Base-by-base conservation (phyloP, 139 green algal genomes). In the Pseudopediastrum boryanum region DNA sequence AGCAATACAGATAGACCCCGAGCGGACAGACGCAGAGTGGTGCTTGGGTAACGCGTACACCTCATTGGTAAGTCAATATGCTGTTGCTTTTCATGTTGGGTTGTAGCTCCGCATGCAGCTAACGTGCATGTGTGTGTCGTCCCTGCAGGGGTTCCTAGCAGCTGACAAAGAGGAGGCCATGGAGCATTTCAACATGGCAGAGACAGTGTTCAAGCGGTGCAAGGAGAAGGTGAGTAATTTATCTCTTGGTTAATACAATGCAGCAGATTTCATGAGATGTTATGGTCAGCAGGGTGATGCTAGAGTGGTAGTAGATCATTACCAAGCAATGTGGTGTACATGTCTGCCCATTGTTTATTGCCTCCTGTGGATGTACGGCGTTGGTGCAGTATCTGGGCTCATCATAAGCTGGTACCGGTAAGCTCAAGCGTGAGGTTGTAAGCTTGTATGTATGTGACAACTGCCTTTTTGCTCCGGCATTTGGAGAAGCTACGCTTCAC, bases 11-110 rank as follows among this genome's bases (percentile, higher is more conserved):
- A 84, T 98, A 2, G 92, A 98, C 29, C 65, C 85, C 2, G 82
- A 81, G 9, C 87, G 87, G 19, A 85, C 95, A 64, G 94, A 99
- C 72, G 91, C 96, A 10, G 85, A 97, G 44, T 99, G 96, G 96
- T 99, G 96, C 85, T 83, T 99, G 35, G 96, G 96, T 25, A 98
- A 99, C 77, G 96, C 96, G 5, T 96, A 95, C 88, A 99, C 96
- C 7, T 89, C 85, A 3, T 75, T 90, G 83, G 87, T 89, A 48
- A 23, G 83, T 71, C 23, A 23, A 27, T 16, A 2, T 74, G 35
- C 36, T 61, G 65, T 56, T 74, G 38, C 61, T 46, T n/a, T n/a
- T n/a, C 29, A 70, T 70, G 21, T 74, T n/a, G n/a, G n/a, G 1
- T 46, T 23, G 25, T 21, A 33, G 23, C 19, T 69, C 19, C n/a